A percentile compares a stretch with the other conserved stretches of the same genome.
These are phyloP conservation scores for Teunomyces cretensis DNA, from an alignment of 805 yeast species.

Conservation along the genomic window DNA sequence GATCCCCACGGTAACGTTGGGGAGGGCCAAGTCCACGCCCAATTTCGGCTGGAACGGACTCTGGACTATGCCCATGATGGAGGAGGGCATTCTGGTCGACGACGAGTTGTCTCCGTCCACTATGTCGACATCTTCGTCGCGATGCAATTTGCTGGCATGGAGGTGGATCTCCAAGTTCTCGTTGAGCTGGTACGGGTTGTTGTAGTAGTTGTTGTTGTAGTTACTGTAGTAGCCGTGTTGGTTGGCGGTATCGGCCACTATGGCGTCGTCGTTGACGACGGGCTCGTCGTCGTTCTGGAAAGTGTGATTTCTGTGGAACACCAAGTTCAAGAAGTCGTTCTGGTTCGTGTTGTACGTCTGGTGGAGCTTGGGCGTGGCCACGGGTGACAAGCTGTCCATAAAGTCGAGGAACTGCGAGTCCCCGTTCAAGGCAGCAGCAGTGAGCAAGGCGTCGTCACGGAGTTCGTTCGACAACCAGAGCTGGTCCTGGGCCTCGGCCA, in stretches of 20 bases:
- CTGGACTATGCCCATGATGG: slow-evolving; percentile 51
- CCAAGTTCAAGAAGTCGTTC: slow-evolving; percentile 50
- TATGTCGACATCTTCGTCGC: slow-evolving; percentile 31
- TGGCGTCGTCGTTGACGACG: slow-evolving; percentile 3
- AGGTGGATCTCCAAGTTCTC: slow-evolving; percentile 42
- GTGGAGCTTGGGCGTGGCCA: not conserved
- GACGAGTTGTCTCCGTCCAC: slow-evolving; percentile 30
- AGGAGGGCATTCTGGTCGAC: slow-evolving; percentile 49
- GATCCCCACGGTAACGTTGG: slow-evolving; percentile 30
- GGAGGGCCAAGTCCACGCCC: slow-evolving; percentile 39
- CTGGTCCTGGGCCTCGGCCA: slow-evolving; percentile 39
- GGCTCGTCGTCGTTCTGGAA: slow-evolving; percentile 9
- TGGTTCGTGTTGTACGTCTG: slow-evolving; percentile 24
- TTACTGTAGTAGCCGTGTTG: slow-evolving; percentile 39
- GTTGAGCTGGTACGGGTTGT: slow-evolving; percentile 38
- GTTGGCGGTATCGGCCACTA: slow-evolving; percentile 19
- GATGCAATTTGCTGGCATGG: slow-evolving; percentile 36
- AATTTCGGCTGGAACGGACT: slow-evolving; percentile 41
- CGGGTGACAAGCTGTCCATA: slow-evolving; percentile 28
- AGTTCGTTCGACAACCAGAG: slow-evolving; percentile 73
- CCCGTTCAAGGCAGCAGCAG: slow-evolving; percentile 69
- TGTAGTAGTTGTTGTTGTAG: slow-evolving; percentile 38
- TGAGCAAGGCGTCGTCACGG: slow-evolving; percentile 67
- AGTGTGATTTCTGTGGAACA: slow-evolving; percentile 47
- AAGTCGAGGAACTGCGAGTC: slow-evolving; percentile 59